Evolutionary conservation across 768 basidiomycete species (phyloP), one percentile per base, ranked within the genome.

Genomic region (Leccinellum luteum): DNA sequence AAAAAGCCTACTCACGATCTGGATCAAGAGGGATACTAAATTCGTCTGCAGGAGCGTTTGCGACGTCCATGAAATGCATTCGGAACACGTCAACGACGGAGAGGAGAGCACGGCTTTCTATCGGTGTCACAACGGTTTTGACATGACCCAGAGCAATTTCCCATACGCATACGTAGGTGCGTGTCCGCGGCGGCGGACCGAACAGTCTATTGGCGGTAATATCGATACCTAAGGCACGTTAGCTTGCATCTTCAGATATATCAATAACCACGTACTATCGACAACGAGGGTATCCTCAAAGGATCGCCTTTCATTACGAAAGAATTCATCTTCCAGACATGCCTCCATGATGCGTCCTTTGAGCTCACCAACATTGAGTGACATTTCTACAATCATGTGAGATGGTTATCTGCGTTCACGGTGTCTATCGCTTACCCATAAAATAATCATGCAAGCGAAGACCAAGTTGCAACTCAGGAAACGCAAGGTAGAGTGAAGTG

Each of bases 141-240:
- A 91, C 67, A 32, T 78, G 68, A 6, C 92, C 92, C 17, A 94
- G 34, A n/a, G 75, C 75, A 47, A 95, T 82, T 66, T 96, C 93
- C 96, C 96, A 98, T 14, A 97, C 81, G 68, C 95, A 98, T 6
- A 96, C 76, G 66, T 98, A 98, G 1, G 93, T 87, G 2, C 89
- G 74, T 0, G 90, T 90, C 3, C 83, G 81, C 7, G 96, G 96
- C 57, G 86, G 84, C 13, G 92, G 91, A 8, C 96, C 96, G 66
- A 97, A 96, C 12, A 98, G 75, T 25, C 95, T 85, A 67, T 97
- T 83, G 2, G 91, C 87, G 14, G 85, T 83, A 49, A 98, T 83
- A 59, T 91, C 83, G 62, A 95, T 70, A 12, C 89, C 92, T 90
- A 25, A 23, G 12, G 56, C 30, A 48, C 6, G 49, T 64, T 38